Base-by-base conservation (phyloP, 371 early-diverging fungal species). In the Mycotypha africana region DNA sequence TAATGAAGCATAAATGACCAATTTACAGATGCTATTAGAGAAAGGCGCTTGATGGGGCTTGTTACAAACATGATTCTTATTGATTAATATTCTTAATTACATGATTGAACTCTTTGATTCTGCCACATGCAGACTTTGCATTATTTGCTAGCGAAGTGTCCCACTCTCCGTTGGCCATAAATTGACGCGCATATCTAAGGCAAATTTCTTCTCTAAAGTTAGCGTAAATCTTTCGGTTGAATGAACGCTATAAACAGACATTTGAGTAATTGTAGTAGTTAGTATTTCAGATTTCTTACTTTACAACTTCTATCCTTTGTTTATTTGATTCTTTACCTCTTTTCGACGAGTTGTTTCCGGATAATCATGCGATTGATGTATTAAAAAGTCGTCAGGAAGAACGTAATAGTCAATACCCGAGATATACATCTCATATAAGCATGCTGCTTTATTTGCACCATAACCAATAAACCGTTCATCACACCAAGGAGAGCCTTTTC, bases 401-500 rank as follows among this genome's bases (percentile, higher is more conserved):
- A 82, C 82, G 61, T 73, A 75, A 38, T 80, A 82, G 30, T 82
- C 80, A 24, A 80, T 64, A 4, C 85, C 85, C 3, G 82, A 77
- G 12, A 85, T 49, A 47, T 74, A 85, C 15, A 83, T 74, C 44
- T 85, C 85, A 51, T 77, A 85, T 7, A 85, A 54, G 45, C 85
- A 85, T 15, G 85, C 85, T 17, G 83, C 83, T 52, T 85, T 85
- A 58, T 85, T 85, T 37, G 82, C 78, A 39, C 85, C 85, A 53
- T 85, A 85, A 3, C 85, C 85, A 34, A 82, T 76, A 53, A 85
- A 85, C 14, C 85, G 73, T 46, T 85, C 85, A 38, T 83, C 82
- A 38, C 85, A 83, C 85, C 85, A 84, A 11, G 82, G 81, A 0
- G 75, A 56, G 0, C 68, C 72, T 26, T 84, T 69, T 48, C 75